Percentiles rank a stretch among this genome's conserved stretches.
These are phyloP conservation scores for Mimosa pudica DNA, from an alignment of 306 rosid species.

Conservation along the genomic window DNA sequence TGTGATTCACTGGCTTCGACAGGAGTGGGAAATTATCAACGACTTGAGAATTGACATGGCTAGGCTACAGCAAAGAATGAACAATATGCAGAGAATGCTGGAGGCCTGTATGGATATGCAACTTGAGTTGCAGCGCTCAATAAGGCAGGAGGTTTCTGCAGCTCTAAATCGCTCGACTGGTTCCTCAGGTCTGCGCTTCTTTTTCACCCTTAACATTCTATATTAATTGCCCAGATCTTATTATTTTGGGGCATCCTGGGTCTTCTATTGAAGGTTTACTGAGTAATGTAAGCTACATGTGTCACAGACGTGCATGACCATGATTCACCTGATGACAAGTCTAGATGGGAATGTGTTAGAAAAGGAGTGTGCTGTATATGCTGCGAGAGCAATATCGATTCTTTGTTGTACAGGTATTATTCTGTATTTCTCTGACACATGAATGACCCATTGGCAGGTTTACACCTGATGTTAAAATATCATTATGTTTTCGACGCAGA, in stretches of 20 bases:
- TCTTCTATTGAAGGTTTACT: conserved; percentile 21
- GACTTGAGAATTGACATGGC: conserved; percentile 98
- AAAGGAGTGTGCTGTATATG: conserved; percentile 93
- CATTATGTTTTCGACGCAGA: conserved; percentile 45
- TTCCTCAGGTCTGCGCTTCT: conserved; percentile 58
- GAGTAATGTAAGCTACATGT: conserved; percentile 31
- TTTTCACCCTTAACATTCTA: background rate
- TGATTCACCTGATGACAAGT: conserved; percentile 53
- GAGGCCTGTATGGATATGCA: conserved; percentile 99
- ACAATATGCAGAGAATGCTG: conserved; percentile 86
- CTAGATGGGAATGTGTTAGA: conserved; percentile 91
- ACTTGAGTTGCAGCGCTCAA: conserved; percentile 95
- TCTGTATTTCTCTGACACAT: conserved; percentile 19
- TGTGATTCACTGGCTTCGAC: conserved; percentile 22
- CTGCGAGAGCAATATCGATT: conserved; percentile 69
- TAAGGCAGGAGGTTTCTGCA: conserved; percentile 93
- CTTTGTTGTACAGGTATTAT: conserved; percentile 88
- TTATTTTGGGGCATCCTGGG: conserved; percentile 1
- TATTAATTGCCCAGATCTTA: background rate
- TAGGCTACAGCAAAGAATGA: conserved; percentile 93
- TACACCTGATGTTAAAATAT: conserved; percentile 13
- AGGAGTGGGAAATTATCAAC: conserved; percentile 89
- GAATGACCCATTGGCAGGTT: conserved; percentile 13
- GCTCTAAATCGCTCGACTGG: conserved; percentile 80
- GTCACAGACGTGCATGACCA: conserved; percentile 51